A percentile compares a stretch with the other conserved stretches of the same genome.
Conservation (phyloP, 495 filamentous ascomycete species). For the Hypoxylon lenormandii region DNA sequence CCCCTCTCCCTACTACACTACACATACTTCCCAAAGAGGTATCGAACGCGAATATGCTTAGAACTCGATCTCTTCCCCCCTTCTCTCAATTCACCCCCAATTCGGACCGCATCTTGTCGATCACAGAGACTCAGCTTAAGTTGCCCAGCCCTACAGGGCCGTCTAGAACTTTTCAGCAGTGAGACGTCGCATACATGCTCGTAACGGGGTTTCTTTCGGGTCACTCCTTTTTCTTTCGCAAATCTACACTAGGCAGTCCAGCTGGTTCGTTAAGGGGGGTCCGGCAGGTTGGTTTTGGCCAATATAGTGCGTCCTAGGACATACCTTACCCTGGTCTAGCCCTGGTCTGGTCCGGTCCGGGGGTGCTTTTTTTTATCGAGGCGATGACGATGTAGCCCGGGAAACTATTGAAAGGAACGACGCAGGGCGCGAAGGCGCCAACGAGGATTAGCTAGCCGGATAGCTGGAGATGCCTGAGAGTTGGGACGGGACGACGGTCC, state of each 20-base stretch:
- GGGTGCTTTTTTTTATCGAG: neutral
- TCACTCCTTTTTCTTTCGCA: neutral
- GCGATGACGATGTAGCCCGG: neutral
- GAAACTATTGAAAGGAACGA: too few relatives aligned
- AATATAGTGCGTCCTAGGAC: neutral
- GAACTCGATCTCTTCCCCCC: too few relatives aligned
- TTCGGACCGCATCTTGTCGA: too few relatives aligned
- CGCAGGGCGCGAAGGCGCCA: too few relatives aligned
- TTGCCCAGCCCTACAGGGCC: conserved; percentile 3
- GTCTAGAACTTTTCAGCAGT: conserved; percentile 1
- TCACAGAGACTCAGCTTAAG: neutral
- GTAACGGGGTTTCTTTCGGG: neutral
- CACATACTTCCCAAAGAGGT: too few relatives aligned
- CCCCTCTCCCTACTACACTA: too few relatives aligned
- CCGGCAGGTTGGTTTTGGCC: neutral
- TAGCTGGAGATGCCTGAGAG: too few relatives aligned
- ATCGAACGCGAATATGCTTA: too few relatives aligned
- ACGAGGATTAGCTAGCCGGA: too few relatives aligned
- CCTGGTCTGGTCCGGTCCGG: neutral
- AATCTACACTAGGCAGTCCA: neutral
- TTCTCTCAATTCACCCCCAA: too few relatives aligned
- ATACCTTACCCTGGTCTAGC: too few relatives aligned
- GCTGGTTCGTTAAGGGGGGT: neutral
- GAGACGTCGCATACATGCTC: conserved; percentile 3
- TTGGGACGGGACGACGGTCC: conserved; percentile 1